These are phyloP conservation scores for Saksenaea vasiformis DNA, from an alignment of 371 early-diverging fungal species.

Conservation along the genomic window DNA sequence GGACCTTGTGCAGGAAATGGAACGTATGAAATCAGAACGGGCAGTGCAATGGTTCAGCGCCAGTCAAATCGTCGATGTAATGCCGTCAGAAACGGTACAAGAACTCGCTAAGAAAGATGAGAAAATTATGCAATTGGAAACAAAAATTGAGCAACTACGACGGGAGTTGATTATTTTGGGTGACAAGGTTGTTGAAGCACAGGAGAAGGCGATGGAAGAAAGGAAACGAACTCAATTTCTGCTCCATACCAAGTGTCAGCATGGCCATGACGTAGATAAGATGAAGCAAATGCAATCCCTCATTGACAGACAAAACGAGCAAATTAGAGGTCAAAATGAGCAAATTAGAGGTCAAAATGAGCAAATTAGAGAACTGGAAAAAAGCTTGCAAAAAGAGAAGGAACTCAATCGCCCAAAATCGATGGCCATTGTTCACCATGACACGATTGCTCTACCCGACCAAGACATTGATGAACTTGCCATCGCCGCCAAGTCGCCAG, in stretches of 20 bases:
- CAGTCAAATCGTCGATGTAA: neutral
- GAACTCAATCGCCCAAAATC: too few species aligned
- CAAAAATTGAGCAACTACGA: neutral
- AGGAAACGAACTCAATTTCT: neutral
- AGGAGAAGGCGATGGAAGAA: neutral
- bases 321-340: neutral
- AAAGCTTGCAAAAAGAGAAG: too few species aligned
- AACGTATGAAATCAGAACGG: neutral
- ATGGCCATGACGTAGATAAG: neutral
- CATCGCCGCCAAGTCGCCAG: too few species aligned
- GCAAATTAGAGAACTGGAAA: too few species aligned
- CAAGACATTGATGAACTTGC: too few species aligned
- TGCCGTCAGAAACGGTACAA: neutral
- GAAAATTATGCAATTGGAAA: neutral
- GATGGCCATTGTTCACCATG: too few species aligned
- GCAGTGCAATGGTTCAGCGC: neutral
- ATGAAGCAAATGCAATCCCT: neutral
- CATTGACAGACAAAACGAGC: neutral
- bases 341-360: too few species aligned
- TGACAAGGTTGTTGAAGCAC: neutral
- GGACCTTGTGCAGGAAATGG: neutral
- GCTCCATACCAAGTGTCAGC: neutral
- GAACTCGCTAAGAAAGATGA: neutral
- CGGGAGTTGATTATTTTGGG: neutral
- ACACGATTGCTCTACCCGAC: too few species aligned